These are phyloP conservation scores for Iberis amara DNA, from an alignment of 441 rosid species.

Conservation along the genomic window DNA sequence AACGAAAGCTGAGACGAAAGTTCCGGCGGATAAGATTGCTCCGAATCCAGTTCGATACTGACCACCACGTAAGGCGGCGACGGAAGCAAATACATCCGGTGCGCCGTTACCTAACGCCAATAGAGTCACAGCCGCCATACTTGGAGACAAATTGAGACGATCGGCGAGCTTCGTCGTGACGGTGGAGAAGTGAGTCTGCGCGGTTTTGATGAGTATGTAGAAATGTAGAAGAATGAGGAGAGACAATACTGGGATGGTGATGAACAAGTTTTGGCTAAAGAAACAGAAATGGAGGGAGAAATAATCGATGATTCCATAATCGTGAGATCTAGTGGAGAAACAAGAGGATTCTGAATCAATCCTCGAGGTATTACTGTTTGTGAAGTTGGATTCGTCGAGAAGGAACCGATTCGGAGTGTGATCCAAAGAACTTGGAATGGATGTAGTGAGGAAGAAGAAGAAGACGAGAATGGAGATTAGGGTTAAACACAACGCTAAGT, in stretches of 20 bases:
- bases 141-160: constrained; percentile 67
- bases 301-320: constrained; percentile 54
- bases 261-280: constrained; percentile 37
- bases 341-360: constrained; percentile 25
- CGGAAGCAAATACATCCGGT: constrained; percentile 86
- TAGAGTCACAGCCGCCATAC: constrained; percentile 90
- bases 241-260: constrained; percentile 54
- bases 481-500: constrained; percentile 35
- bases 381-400: constrained; percentile 23
- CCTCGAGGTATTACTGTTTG: constrained; percentile 14
- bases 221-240: constrained; percentile 63
- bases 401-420: constrained; percentile 37
- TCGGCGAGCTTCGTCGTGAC: constrained; percentile 80
- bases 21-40: constrained; percentile 83
- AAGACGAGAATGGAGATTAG: constrained; percentile 42
- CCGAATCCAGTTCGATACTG: constrained; percentile 87
- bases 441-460: constrained; percentile 37
- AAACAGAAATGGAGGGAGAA: constrained; percentile 57
- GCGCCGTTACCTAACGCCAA: constrained; percentile 93
- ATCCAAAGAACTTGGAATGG: constrained; percentile 20
- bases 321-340: constrained; percentile 31
- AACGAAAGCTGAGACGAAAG: constrained; percentile 84
- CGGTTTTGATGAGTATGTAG: constrained; percentile 86
- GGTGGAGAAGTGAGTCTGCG: constrained; percentile 82
- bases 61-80: constrained; percentile 74